Percentiles rank a stretch among this genome's conserved stretches.
Evolutionary conservation across 768 basidiomycete species (phyloP).

Genomic region (Mycena galopus): DNA sequence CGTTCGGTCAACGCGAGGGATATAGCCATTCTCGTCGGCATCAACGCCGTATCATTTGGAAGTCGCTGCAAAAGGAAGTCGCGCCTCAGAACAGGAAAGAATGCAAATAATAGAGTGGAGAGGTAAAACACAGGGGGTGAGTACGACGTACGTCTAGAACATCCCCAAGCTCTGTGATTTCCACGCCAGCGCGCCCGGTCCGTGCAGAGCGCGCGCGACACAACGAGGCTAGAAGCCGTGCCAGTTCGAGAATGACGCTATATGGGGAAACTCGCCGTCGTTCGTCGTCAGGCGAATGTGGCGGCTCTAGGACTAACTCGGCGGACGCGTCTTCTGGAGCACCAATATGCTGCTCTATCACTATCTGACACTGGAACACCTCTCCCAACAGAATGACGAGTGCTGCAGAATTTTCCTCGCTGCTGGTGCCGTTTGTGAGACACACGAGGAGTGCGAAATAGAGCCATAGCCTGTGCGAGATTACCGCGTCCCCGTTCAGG

Average conservation of each 20-base stretch:
- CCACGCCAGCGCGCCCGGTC: constrained; percentile 44
- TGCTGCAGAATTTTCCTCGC: constrained; percentile 1
- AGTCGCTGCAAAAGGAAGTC: constrained; percentile 49
- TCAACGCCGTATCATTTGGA: constrained; percentile 48
- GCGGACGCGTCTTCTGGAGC: constrained; percentile 6
- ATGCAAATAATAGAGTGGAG: constrained; percentile 9
- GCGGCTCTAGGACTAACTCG: background rate
- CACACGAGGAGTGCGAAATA: constrained; percentile 50
- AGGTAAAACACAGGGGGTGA: constrained; percentile 22
- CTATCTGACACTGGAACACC: constrained; percentile 21
- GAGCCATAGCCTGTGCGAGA: constrained; percentile 66
- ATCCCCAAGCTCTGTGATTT: constrained; percentile 48
- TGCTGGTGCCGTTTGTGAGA: constrained; percentile 7
- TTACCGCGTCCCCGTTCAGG: constrained; percentile 64
- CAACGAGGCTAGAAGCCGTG: constrained; percentile 36
- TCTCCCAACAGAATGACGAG: constrained; percentile 23
- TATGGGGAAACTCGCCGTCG: constrained; percentile 15
- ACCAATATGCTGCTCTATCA: constrained; percentile 25
- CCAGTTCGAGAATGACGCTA: constrained; percentile 32
- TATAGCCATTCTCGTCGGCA: constrained; percentile 60
- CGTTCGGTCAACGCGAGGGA: constrained; percentile 61
- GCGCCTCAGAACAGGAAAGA: constrained; percentile 14
- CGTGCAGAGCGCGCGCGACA: constrained; percentile 48
- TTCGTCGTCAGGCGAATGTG: constrained; percentile 32
- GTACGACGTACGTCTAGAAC: constrained; percentile 51